Evolutionary conservation across 768 basidiomycete species (phyloP), one percentile per base, ranked within the genome.

Genomic region (Lyophyllum semitale): DNA sequence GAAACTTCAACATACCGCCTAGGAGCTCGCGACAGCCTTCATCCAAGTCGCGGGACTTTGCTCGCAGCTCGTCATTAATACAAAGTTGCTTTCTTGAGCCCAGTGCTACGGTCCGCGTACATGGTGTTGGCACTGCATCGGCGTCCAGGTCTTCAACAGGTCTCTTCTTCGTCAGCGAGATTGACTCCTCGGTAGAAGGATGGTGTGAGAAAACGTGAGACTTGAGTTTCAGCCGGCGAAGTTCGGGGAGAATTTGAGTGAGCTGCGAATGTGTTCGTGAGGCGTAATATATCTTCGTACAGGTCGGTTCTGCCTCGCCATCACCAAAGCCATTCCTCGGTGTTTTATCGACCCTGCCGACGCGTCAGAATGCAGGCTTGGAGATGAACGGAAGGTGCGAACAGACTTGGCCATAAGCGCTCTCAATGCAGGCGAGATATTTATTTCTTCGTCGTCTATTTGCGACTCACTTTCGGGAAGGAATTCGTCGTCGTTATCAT

Each of bases 221-320:
- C 13, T 60, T 57, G 5, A 95, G 68, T 58, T 77, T 77, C n/a
- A 96, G 81, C 62, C 84, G 89, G 37, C 75, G 79, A 9, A 98
- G 76, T 66, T 99, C 97, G 3, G 89, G 88, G 17, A 95, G 77
- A 3, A 98, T 80, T 68, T 99, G 96, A 1, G 94, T 80, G 3
- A 99, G 82, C 65, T 99, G 96, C 1, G 95, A 95, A 71, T 99
- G 96, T 0, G 96, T 99, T 29, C 96, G 80, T 0, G 97, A 98
- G 0, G 95, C 91, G 65, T 95, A 97, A 69, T 85, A 97, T 57
- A 98, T 88, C 77, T 93, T 91, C 33, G 84, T 88, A 64, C 88
- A 90, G 4, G 80, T 78, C 15, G 79, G 78, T 54, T 86, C 86
- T 42, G 74, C 73, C 51, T 70, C 72, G 13, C 65, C 66, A 22